A percentile compares a stretch with the other conserved stretches of the same genome.
These are phyloP conservation scores for Colletotrichum orchidophilum DNA, from an alignment of 2,329 filamentous ascomycete species.

Conservation along the genomic window DNA sequence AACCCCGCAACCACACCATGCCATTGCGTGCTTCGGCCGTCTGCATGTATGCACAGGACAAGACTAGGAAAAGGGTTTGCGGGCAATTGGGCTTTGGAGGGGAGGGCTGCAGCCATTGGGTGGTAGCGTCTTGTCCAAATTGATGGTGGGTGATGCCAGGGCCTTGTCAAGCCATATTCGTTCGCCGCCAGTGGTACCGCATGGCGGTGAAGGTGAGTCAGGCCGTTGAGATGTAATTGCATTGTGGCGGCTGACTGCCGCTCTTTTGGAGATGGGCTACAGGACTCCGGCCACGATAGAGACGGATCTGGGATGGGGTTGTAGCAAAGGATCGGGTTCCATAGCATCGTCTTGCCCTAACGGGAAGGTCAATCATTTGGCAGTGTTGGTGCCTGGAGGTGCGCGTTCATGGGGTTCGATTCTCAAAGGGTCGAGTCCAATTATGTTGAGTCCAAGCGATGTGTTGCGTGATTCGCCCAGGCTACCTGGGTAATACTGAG, in stretches of 20 bases:
- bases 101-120: slow-evolving; percentile 6
- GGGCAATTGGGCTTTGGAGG: not conserved
- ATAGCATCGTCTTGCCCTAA: slow-evolving; percentile 9
- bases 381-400: not conserved
- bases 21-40: not conserved
- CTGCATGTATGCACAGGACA: slow-evolving; percentile 13
- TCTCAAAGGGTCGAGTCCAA: not conserved
- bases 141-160: not conserved
- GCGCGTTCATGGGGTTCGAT: not conserved
- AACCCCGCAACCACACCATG: slow-evolving; percentile 17
- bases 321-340: slow-evolving; percentile 17
- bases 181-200: not conserved
- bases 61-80: slow-evolving; percentile 6
- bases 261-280: not conserved
- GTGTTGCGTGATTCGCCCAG: not conserved
- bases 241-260: slow-evolving; percentile 1
- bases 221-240: not conserved
- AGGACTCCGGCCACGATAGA: not conserved
- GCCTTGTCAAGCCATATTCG: not conserved
- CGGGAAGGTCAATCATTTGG: slow-evolving; percentile 19
- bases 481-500: not conserved
- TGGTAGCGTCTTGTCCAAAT: slow-evolving; percentile 6
- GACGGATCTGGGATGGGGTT: slow-evolving; percentile 6
- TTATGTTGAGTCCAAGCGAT: not conserved
- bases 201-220: slow-evolving; percentile 32